Conservation (phyloP, 208 protist genomes). For the Crithidia bombi region DNA sequence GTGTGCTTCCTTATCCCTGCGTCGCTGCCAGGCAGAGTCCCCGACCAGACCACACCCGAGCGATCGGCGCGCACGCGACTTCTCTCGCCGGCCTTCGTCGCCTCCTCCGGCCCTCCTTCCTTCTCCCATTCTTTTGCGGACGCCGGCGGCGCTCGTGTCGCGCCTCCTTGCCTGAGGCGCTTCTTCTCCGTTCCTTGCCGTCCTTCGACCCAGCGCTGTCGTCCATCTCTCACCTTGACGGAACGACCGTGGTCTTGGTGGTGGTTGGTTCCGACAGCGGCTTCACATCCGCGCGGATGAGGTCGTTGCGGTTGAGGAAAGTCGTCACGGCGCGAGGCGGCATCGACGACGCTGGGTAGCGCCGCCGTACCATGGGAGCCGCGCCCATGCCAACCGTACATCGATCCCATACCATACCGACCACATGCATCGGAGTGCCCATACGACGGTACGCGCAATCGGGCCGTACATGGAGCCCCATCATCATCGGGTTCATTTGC, state of each 20-base stretch:
- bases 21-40: too few relatives aligned
- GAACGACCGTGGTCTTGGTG: constrained; percentile 8
- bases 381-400: constrained; percentile 54
- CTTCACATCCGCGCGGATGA: constrained; percentile 65
- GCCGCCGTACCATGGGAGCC: constrained; percentile 24
- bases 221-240: constrained; percentile 23
- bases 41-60: too few relatives aligned
- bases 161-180: constrained; percentile 5
- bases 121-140: constrained; percentile 14
- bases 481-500: constrained; percentile 32
- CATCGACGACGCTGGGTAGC: constrained; percentile 68
- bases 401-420: constrained; percentile 50
- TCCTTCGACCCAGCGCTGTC: constrained; percentile 2
- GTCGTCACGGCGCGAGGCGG: constrained; percentile 58
- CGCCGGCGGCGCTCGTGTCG: constrained; percentile 1
- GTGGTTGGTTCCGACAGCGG: constrained; percentile 37
- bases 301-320: constrained; percentile 69
- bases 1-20: too few relatives aligned
- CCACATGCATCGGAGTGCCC: constrained; percentile 28
- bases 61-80: too few relatives aligned
- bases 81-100: neutral
- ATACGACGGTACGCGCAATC: too few relatives aligned
- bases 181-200: constrained; percentile 19
- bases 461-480: constrained; percentile 49
- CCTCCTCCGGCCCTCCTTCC: constrained; percentile 17